Base-by-base conservation (phyloP, 2,329 filamentous ascomycete genomes). In the Thielaviopsis ethacetica region DNA sequence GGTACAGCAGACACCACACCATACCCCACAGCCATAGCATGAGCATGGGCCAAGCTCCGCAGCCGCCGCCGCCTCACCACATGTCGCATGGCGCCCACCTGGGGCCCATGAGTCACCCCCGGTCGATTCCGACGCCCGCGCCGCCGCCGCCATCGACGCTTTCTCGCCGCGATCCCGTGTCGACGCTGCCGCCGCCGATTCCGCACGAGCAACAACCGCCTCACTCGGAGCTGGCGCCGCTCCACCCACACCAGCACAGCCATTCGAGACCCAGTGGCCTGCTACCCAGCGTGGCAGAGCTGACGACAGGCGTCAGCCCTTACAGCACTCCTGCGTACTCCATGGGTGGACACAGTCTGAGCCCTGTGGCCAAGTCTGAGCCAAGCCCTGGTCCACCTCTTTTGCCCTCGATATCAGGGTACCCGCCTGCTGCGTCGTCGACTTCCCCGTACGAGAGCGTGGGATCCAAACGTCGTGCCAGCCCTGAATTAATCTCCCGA, bases 301-400 rank as follows among this genome's bases (percentile, higher is more conserved):
- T 85, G 64, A 84, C 82, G 1, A 84, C 81, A 0, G 81, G 82
- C 13, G 72, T 83, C 34, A 81, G 77, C 63, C 78, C 80, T 0
- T 84, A 83, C 66, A 78, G 71, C 63, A 78, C 77, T n/a, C 77
- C 78, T 47, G 76, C 78, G 0, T 80, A 79, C 65, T 74, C 76
- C 7, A 67, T 73, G 17, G 71, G 70, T 6, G 53, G 47, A 10
- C 53, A 41, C 24, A 41, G 55, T 21, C 24, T 21, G 53, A 71
- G 72, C 62, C 67, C 69, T 26, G 65, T 70, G 27, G 66, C 71
- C 60, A 71, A 72, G 67, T 62, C 69, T 12, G 71, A 69, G 1
- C 68, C 70, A 13, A 78, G 75, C 57, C 75, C 76, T 1, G 71
- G 72, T 1, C 55, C 27, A 9, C 70, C 71, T 13, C 67, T 70